phyloP scores from a whole-genome alignment of 352 stramenopile genomes.

The Phytophthora constricta region DNA sequence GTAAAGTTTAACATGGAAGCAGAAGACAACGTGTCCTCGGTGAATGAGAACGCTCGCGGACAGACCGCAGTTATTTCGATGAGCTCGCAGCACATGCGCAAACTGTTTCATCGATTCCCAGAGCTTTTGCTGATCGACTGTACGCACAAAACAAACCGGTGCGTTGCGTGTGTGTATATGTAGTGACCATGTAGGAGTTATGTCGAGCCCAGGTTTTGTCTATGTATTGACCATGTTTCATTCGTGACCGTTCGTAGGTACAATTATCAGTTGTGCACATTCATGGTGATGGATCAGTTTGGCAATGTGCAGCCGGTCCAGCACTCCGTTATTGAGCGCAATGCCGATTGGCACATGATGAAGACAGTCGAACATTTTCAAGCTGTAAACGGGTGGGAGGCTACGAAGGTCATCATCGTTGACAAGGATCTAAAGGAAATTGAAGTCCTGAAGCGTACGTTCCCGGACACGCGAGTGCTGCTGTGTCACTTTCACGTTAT shows the following conservation, averaged over 20 bases:
- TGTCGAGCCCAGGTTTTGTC: background rate
- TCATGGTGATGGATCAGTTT: background rate
- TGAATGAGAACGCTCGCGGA: background rate
- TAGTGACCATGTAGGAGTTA: constrained; percentile 1
- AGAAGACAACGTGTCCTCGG: background rate
- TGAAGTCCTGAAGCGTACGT: background rate
- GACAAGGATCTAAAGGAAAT: background rate
- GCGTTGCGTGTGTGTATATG: background rate
- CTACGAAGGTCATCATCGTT: background rate
- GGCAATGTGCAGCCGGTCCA: background rate
- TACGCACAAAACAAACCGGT: constrained; percentile 25
- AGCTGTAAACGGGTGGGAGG: background rate
- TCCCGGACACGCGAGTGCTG: background rate
- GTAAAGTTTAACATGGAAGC: constrained; percentile 3
- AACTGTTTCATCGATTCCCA: constrained; percentile 10
- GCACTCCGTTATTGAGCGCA: background rate
- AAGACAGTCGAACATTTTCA: background rate
- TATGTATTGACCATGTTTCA: background rate
- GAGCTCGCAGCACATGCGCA: constrained; percentile 6
- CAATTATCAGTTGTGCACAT: background rate
- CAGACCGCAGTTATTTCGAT: constrained; percentile 6
- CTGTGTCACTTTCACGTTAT: background rate
- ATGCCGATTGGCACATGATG: background rate
- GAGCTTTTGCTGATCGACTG: constrained; percentile 18
- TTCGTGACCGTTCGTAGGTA: background rate